Base-by-base conservation (phyloP, 2,329 filamentous ascomycete species). In the Alternaria tenuissima region DNA sequence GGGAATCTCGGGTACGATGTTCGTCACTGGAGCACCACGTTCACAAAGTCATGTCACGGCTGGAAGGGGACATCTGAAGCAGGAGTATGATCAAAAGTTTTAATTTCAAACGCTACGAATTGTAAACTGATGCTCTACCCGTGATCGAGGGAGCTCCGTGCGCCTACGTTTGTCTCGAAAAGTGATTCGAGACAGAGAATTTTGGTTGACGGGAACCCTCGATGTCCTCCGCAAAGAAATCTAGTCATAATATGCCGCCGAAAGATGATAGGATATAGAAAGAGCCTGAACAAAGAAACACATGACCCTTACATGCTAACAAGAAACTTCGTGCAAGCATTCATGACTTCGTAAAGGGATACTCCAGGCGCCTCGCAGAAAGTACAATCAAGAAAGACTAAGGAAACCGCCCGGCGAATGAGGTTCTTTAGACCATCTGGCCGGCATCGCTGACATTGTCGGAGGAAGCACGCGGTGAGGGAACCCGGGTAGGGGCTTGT, bases 111-210 rank as follows among this genome's bases (percentile, higher is more conserved):
- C 18, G 39, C 57, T 51, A 24, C 53, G 62, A 59, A 47, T 54
- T 57, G 67, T 75, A 72, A 70, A 70, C 65, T 55, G 71, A 73
- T 69, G 72, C 72, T 75, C 72, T 61, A 73, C 70, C 66, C 59
- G 58, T 55, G 41, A 58, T 55, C 43, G 61, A 70, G 72, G 46
- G 70, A 75, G 72, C 72, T 69, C 70, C 69, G 62, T 75, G 70
- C 67, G 70, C 66, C 63, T 73, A 75, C 69, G 52, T 46, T 36
- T 57, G 52, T 62, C 51, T 58, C 55, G 58, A 46, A 38, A 24
- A 47, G 55, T 54, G 47, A 57, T 66, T 51, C 36, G 44, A 59
- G 39, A 64, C 54, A 39, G 26, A 54, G 62, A 57, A 32, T 55
- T 51, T 44, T 55, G 44, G 55, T 42, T n/a, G 46, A 22, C 34